Evolutionary conservation across 768 basidiomycete species (phyloP).

Genomic region (Xerocomus brunneocitrinus): DNA sequence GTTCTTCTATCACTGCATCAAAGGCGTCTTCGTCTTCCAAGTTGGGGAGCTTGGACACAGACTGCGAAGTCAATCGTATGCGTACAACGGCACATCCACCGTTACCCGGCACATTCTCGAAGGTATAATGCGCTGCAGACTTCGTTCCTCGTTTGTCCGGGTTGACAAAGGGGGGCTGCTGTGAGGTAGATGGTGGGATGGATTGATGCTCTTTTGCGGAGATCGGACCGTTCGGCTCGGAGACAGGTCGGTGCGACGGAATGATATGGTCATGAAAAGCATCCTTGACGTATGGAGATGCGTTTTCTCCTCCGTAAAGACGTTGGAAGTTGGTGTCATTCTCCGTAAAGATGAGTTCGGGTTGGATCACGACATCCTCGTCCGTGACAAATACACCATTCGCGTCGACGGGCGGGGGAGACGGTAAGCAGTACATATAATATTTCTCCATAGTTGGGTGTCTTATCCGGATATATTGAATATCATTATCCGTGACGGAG

Average conservation of each 20-base stretch:
- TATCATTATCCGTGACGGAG: constrained; percentile 44
- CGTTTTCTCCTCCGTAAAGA: constrained; percentile 85
- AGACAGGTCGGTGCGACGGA: constrained; percentile 65
- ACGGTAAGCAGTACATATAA: constrained; percentile 84
- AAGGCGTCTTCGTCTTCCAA: constrained; percentile 86
- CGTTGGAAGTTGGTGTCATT: constrained; percentile 96
- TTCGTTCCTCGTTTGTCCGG: constrained; percentile 88
- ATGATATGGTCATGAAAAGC: constrained; percentile 99
- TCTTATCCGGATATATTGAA: constrained; percentile 61
- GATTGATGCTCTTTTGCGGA: not conserved
- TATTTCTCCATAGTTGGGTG: constrained; percentile 75
- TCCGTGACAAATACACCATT: constrained; percentile 59
- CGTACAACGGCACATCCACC: constrained; percentile 96
- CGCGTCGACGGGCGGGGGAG: constrained; percentile 83
- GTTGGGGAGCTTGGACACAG: constrained; percentile 69
- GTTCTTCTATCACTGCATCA: constrained; percentile 84
- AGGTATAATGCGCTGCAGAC: constrained; percentile 86
- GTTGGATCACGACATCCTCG: constrained; percentile 58
- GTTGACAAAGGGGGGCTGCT: constrained; percentile 57
- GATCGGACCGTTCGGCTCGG: constrained; percentile 31
- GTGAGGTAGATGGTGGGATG: not conserved
- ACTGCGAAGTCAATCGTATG: constrained; percentile 80
- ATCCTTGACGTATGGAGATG: constrained; percentile 84
- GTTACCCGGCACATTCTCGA: constrained; percentile 78
- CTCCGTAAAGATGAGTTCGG: constrained; percentile 90